These are phyloP conservation scores for Cinnamomum chago DNA, from an alignment of 164 flowering plant genomes.

Conservation along the genomic window DNA sequence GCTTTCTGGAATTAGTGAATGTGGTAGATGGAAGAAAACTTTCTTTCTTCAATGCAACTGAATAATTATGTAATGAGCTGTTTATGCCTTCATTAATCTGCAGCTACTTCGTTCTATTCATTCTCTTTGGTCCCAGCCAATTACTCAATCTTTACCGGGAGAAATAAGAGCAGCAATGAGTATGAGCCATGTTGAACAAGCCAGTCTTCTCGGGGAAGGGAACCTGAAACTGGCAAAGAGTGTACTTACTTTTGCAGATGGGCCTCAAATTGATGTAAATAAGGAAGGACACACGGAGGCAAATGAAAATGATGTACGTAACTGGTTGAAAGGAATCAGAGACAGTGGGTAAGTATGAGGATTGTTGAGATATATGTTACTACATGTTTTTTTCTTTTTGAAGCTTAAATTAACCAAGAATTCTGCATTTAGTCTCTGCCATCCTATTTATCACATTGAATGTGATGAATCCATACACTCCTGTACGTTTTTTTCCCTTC, in stretches of 20 bases:
- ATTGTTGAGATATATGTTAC: neutral
- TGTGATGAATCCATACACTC: too few relatives aligned
- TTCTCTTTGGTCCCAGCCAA: constrained; percentile 86
- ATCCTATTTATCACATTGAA: too few relatives aligned
- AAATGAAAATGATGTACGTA: constrained; percentile 75
- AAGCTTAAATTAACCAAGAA: too few relatives aligned
- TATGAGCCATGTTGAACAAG: constrained; percentile 66
- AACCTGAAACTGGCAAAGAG: constrained; percentile 53
- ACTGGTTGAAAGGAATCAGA: constrained; percentile 93
- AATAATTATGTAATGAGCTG: neutral
- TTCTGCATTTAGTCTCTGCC: too few relatives aligned
- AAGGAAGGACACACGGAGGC: constrained; percentile 56
- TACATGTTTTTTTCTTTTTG: neutral
- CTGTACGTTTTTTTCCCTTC: too few relatives aligned
- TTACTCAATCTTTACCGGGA: constrained; percentile 59
- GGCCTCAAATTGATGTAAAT: constrained; percentile 41
- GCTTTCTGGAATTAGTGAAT: neutral
- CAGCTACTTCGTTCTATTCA: constrained; percentile 91
- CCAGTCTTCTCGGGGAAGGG: constrained; percentile 76
- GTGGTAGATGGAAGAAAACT: neutral
- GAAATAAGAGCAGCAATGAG: constrained; percentile 76
- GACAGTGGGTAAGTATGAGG: constrained; percentile 83
- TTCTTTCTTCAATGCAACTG: neutral
- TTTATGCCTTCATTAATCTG: constrained; percentile 14
- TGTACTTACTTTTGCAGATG: constrained; percentile 46